Conservation (phyloP, 306 rosid genomes). For the Medicago truncatula region MtrunA17r5.0-ANR NC_053045.1:36553501-36554000, state of each 20-base stretch:
- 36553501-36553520: slow-evolving; percentile 46
- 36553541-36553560: slow-evolving; percentile 63
- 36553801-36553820: neutral
- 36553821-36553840: neutral
- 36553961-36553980: neutral
- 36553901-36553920: no score
- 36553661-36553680: slow-evolving; percentile 56
- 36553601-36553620: slow-evolving; percentile 63
- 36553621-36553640: slow-evolving; percentile 47
- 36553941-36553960: no score
- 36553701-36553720: slow-evolving; percentile 63
- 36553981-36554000: neutral
- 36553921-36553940: no score
- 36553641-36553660: slow-evolving; percentile 72
- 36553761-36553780: slow-evolving; percentile 29
- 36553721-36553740: neutral
- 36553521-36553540: slow-evolving; percentile 57
- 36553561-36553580: slow-evolving; percentile 57
- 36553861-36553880: no score
- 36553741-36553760: slow-evolving; percentile 16
- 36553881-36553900: no score
- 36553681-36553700: slow-evolving; percentile 79
- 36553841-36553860: no score
- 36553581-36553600: slow-evolving; percentile 58
- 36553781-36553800: slow-evolving; percentile 1